Base-by-base conservation (phyloP, 2,329 filamentous ascomycete genomes). In the Chrysoporthe austroafricana region DNA sequence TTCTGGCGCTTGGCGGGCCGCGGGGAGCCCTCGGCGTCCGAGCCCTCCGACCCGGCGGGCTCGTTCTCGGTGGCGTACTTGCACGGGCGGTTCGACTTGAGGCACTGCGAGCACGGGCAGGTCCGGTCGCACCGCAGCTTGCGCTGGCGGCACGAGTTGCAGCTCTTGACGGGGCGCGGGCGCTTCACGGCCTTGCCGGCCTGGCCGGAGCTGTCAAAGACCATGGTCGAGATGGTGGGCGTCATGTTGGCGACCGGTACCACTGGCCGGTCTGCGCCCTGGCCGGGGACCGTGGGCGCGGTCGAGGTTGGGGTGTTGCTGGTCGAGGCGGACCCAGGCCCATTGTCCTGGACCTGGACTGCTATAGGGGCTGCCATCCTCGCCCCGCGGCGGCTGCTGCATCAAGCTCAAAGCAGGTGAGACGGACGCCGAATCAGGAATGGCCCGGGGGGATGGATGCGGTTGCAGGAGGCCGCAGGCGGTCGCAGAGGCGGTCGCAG, bases 101-200 rank as follows among this genome's bases (percentile, higher is more conserved):
- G 83, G 73, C 86, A 88, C 73, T 88, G 85, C 6, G 84, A 84
- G 72, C 86, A 88, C 4, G 85, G 85, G 56, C 80, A 79, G n/a
- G 82, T 78, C 57, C 86, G 81, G 74, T 88, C 85, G 75, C 86
- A 88, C 68, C 82, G 80, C 5, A 87, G 76, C 74, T 86, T 88
- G 72, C 86, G 81, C 74, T 86, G 86, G 65, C 86, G 81, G 72
- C 86, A 87, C 71, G 85, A 83, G 67, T 83, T 83, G 73, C 85
- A 87, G 3, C 84, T 86, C 73, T 86, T 86, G 70, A 86, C 85
- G 3, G 85, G 85, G 8, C 85, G 77, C 2, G 84, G 83, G 43
- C 85, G 79, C 73, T 86, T 86, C 63, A 86, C 84, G 70, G 82
- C 84, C 65, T 66, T 71, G 69, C 63, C 69, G 7, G 48, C 46